Evolutionary conservation across 2,329 filamentous ascomycete genomes (phyloP).

Genomic region (Onygenales sp.): DNA sequence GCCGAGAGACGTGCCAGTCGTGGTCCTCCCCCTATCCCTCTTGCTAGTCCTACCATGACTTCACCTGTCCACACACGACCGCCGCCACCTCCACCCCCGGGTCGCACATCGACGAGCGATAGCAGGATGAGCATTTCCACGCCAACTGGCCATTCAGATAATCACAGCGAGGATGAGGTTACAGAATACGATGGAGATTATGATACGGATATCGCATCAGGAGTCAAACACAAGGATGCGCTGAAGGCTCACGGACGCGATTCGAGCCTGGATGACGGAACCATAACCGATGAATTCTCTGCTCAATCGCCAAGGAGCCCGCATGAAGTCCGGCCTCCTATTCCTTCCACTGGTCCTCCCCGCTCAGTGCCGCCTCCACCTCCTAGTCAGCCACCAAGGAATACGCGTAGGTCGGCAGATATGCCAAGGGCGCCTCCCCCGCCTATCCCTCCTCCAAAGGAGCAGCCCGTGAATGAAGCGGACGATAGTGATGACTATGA

Average conservation of each 20-base stretch:
- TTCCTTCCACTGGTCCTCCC: slow-evolving; percentile 45
- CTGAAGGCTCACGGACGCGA: slow-evolving; percentile 73
- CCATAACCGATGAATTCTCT: slow-evolving; percentile 46
- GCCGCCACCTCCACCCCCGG: slow-evolving; percentile 52
- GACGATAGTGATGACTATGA: slow-evolving; percentile 45
- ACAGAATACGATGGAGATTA: slow-evolving; percentile 97
- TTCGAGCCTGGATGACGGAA: slow-evolving; percentile 62
- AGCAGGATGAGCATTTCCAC: slow-evolving; percentile 32
- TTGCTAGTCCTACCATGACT: slow-evolving; percentile 28
- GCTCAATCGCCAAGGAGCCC: slow-evolving; percentile 37
- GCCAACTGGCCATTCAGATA: slow-evolving; percentile 39
- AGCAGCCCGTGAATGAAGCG: slow-evolving; percentile 41
- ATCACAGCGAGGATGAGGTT: slow-evolving; percentile 65
- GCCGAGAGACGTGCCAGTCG: slow-evolving; percentile 35
- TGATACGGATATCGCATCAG: slow-evolving; percentile 93
- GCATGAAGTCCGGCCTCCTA: slow-evolving; percentile 36
- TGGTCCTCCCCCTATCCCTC: slow-evolving; percentile 30
- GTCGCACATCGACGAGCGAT: slow-evolving; percentile 52
- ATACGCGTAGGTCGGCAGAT: slow-evolving; percentile 57
- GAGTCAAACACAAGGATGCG: slow-evolving; percentile 87
- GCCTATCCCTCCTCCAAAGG: slow-evolving; percentile 43
- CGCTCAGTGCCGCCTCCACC: slow-evolving; percentile 56
- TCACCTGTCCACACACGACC: slow-evolving; percentile 48
- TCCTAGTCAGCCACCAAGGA: slow-evolving; percentile 50
- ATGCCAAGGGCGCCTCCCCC: slow-evolving; percentile 61